Conservation (phyloP, 2,329 filamentous ascomycete genomes). For the Chaetomiaceae sp. region DNA sequence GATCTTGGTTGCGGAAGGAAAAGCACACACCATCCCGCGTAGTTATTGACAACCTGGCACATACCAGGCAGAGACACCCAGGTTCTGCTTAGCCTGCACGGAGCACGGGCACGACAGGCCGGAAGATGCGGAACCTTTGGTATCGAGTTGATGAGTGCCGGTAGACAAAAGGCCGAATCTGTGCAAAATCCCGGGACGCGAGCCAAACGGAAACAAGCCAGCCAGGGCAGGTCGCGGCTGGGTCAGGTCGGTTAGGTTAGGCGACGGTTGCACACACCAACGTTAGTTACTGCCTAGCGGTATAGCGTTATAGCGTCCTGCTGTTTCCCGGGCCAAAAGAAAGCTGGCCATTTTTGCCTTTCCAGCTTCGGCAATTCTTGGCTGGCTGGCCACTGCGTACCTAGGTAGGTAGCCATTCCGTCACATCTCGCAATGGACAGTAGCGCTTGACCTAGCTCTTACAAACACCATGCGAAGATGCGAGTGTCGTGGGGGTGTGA, state of each 20-base stretch:
- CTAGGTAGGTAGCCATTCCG: slow-evolving; percentile 3
- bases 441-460: background rate
- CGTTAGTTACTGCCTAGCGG: too few species aligned
- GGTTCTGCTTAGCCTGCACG: background rate
- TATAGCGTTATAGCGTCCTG: too few species aligned
- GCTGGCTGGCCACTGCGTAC: too few species aligned
- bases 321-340: too few species aligned
- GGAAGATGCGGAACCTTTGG: background rate
- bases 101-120: background rate
- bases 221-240: background rate
- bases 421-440: slow-evolving; percentile 16
- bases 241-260: background rate
- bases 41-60: background rate
- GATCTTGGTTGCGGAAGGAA: background rate
- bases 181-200: too few species aligned
- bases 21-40: slow-evolving; percentile 2
- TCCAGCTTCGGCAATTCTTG: background rate
- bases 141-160: background rate
- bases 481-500: slow-evolving; percentile 19
- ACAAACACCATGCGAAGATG: background rate
- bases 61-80: background rate
- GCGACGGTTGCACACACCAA: too few species aligned
- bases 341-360: background rate
- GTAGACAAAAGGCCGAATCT: background rate
- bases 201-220: slow-evolving; percentile 12